Conservation (phyloP, 371 early-diverging fungal genomes). For the Mortierella polycephala region DNA sequence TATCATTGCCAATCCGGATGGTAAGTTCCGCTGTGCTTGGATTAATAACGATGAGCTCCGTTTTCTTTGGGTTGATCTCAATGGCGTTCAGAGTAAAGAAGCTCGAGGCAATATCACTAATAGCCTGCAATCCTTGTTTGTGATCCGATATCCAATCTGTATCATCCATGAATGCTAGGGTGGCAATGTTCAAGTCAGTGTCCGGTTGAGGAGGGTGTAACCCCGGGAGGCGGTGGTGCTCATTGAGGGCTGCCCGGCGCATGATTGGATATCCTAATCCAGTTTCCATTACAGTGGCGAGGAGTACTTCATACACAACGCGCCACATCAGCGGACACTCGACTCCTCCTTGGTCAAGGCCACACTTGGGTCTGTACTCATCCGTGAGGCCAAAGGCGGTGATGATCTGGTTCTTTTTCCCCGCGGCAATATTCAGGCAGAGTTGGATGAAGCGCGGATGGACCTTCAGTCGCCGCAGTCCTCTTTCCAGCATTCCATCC, state of each 20-base stretch:
- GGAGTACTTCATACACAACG: neutral
- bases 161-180: constrained; percentile 10
- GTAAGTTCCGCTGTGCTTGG: neutral
- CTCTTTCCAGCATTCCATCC: constrained; percentile 5
- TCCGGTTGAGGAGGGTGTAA: neutral
- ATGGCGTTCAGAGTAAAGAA: constrained; percentile 20
- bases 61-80: constrained; percentile 28
- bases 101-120: constrained; percentile 3
- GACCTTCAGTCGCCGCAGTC: neutral
- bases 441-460: neutral
- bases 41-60: constrained; percentile 22
- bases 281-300: neutral
- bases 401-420: constrained; percentile 18
- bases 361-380: constrained; percentile 8
- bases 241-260: neutral
- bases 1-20: constrained; percentile 5
- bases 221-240: neutral
- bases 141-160: constrained; percentile 2
- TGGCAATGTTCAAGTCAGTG: neutral
- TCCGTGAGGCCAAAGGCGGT: constrained; percentile 8
- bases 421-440: neutral
- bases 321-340: constrained; percentile 9
- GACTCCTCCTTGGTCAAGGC: constrained; percentile 7
- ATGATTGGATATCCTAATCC: constrained; percentile 1
- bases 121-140: neutral